These are phyloP conservation scores for Globisporangium yorkense DNA, from an alignment of 352 stramenopile genomes.

Conservation along the genomic window DNA sequence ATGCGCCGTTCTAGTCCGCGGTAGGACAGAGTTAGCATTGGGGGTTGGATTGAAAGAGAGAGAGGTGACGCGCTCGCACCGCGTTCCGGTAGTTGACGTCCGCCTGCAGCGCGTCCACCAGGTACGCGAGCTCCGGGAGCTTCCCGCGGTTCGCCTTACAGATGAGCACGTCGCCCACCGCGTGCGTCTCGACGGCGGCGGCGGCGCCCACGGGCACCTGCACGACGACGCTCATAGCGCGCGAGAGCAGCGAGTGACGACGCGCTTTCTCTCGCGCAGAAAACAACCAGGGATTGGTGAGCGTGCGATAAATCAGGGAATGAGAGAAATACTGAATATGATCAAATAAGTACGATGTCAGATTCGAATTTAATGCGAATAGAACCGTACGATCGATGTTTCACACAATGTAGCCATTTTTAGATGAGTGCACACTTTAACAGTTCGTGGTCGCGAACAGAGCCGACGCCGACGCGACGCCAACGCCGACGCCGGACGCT, in stretches of 20 bases:
- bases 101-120: constrained; percentile 66
- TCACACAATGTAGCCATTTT: too few species aligned
- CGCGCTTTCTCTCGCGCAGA: background rate
- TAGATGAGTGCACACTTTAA: too few species aligned
- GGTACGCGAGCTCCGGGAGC: constrained; percentile 67
- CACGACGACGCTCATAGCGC: constrained; percentile 55
- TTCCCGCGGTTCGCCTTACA: constrained; percentile 84
- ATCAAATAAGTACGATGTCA: background rate
- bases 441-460: too few species aligned
- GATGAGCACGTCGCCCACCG: constrained; percentile 80
- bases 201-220: constrained; percentile 53
- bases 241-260: background rate
- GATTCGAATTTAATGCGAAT: background rate
- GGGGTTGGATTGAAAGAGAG: background rate
- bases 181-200: constrained; percentile 66
- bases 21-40: too few species aligned
- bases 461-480: too few species aligned
- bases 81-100: constrained; percentile 87
- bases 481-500: too few species aligned
- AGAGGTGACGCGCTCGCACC: constrained; percentile 17
- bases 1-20: constrained; percentile 60
- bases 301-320: background rate
- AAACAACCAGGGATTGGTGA: background rate
- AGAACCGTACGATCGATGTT: too few species aligned
- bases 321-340: background rate